Evolutionary conservation across 2,329 filamentous ascomycete genomes (phyloP).

Genomic region (Pyrenophora teres): DNA sequence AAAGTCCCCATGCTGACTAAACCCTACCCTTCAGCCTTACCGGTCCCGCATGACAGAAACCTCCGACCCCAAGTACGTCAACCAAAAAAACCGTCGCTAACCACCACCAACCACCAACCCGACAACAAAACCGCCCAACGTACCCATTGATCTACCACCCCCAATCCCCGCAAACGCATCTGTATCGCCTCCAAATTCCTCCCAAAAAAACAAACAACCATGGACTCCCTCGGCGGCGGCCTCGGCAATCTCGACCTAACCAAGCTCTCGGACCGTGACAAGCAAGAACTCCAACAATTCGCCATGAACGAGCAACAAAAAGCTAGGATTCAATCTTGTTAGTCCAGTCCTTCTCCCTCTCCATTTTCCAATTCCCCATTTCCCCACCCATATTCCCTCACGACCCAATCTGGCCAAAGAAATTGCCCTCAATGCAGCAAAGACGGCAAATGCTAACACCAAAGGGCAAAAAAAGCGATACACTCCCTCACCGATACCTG

Average conservation of each 20-base stretch:
- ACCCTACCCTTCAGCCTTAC: neutral
- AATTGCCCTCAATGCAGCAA: neutral
- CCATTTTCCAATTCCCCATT: neutral
- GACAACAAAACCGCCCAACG: neutral
- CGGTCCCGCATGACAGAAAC: neutral
- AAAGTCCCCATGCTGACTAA: neutral
- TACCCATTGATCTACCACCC: neutral
- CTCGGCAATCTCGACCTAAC: conserved; percentile 65
- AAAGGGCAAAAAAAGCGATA: conserved; percentile 52
- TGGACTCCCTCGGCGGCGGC: conserved; percentile 50
- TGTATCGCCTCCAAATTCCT: conserved; percentile 7
- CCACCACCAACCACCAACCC: neutral
- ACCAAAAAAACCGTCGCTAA: neutral
- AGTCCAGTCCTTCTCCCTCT: conserved; percentile 1
- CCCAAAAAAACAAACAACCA: conserved; percentile 13
- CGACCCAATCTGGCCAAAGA: too few relatives aligned
- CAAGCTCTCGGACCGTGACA: conserved; percentile 79
- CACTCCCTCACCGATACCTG: conserved; percentile 76
- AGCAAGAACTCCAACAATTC: conserved; percentile 85
- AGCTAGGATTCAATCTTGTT: conserved; percentile 65
- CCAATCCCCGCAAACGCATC: neutral
- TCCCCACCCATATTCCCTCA: neutral
- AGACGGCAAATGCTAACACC: neutral
- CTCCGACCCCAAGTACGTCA: conserved; percentile 6
- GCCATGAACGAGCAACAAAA: conserved; percentile 85